Percentiles rank a stretch among this genome's conserved stretches.
Evolutionary conservation across 2,329 filamentous ascomycete genomes (phyloP).

Genomic region (Periconia sp.): DNA sequence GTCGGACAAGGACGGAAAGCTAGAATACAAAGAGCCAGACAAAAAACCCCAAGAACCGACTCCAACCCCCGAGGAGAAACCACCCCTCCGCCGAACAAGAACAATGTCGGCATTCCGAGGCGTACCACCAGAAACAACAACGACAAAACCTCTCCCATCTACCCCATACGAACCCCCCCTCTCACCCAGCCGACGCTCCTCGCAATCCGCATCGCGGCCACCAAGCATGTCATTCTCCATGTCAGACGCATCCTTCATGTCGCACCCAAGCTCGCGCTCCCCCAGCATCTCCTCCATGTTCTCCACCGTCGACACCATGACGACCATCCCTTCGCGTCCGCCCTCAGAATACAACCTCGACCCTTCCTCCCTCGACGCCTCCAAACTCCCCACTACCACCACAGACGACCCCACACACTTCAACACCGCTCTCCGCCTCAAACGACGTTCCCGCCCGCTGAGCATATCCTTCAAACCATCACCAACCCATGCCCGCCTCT

Average conservation of each 20-base stretch:
- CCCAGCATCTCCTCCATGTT: slow-evolving; percentile 8
- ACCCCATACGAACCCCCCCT: slow-evolving; percentile 13
- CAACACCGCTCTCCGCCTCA: slow-evolving; percentile 1
- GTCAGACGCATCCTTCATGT: slow-evolving; percentile 21
- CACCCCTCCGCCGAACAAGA: slow-evolving; percentile 25
- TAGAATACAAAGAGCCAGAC: slow-evolving; percentile 39
- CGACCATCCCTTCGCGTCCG: slow-evolving; percentile 1
- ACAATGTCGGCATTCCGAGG: slow-evolving; percentile 35
- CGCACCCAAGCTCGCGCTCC: slow-evolving; percentile 10
- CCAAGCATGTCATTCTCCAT: slow-evolving; percentile 25
- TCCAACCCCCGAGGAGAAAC: slow-evolving; percentile 23
- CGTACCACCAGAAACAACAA: slow-evolving; percentile 18
- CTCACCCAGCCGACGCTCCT: slow-evolving; percentile 12
- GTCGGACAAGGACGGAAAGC: slow-evolving; percentile 40
- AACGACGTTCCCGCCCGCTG: slow-evolving; percentile 9
- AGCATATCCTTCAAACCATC: slow-evolving; percentile 21
- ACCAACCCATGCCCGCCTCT: slow-evolving; percentile 11
- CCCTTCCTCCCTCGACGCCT: neutral
- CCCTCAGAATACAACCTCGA: slow-evolving; percentile 5
- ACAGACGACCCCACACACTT: no score
- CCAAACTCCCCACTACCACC: slow-evolving; percentile 1
- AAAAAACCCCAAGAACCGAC: slow-evolving; percentile 18
- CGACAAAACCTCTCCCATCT: slow-evolving; percentile 12
- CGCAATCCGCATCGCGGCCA: slow-evolving; percentile 20
- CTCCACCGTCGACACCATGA: slow-evolving; percentile 7